Base-by-base conservation (phyloP, 345 rosid genomes). In the Microcos paniculata region DNA sequence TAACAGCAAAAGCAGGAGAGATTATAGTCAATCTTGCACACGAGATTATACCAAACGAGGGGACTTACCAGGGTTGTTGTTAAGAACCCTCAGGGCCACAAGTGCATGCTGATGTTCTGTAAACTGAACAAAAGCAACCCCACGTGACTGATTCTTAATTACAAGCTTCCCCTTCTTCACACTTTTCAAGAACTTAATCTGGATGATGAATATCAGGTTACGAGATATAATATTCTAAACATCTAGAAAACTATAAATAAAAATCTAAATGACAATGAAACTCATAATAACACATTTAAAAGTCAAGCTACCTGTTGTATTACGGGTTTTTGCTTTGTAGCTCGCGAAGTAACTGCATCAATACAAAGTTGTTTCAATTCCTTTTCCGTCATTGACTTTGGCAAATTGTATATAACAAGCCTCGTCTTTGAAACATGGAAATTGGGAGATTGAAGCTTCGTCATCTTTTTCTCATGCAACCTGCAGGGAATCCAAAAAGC, bases 81-180 rank as follows among this genome's bases (percentile, higher is more conserved):
- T 96, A 76, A 90, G 92, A 79, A 96, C 97, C 85, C 98, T 88
- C 67, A 93, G 80, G 76, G 98, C 97, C 68, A 92, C 98, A 59
- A 92, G 94, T 42, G 98, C 97, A 71, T 96, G 99, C 69, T 93
- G 85, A 78, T 89, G 97, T 81, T 90, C 95, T 0, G 87, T 78
- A 72, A 96, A 93, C 84, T 96, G 93, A 1, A 93, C 83, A 79
- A 96, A 93, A 16, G 99, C 99, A 68, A 93, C 95, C 77, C 97
- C 93, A 38, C 95, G 94, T 11, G 96, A 93, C 66, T 89, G 82
- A 81, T 85, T 86, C 88, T 86, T 92, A 1, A 87, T 78, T 61
- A 81, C 87, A 72, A 87, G 83, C 69, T 87, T 86, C 42, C 95
- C 97, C 42, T 86, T 86, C 87, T 90, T 93, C 62, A 86, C 62